Conservation (phyloP, 495 filamentous ascomycete genomes). For the Xylaria venustula region DNA sequence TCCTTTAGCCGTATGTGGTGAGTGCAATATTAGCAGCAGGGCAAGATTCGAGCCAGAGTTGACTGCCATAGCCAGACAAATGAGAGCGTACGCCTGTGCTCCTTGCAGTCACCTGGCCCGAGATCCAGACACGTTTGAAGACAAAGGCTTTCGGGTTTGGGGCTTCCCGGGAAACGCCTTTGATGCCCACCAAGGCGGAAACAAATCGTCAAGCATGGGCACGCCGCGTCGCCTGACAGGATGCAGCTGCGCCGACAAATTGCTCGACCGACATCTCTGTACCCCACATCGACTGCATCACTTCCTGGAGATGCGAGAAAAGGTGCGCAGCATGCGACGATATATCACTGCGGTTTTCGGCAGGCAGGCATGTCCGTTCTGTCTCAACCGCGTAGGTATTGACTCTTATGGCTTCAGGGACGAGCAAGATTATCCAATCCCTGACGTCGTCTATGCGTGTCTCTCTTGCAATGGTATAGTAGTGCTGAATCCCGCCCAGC, state of each 20-base stretch:
- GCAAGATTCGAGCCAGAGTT: not conserved
- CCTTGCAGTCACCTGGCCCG: not conserved
- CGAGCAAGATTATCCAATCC: constrained; percentile 5
- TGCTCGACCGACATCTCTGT: constrained; percentile 14
- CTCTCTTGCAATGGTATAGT: constrained; percentile 9
- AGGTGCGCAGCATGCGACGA: not conserved
- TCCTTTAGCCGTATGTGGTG: not conserved
- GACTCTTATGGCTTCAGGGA: constrained; percentile 13
- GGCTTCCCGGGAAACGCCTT: not conserved
- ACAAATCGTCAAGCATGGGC: not conserved
- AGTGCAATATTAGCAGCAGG: not conserved
- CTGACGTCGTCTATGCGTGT: too few species aligned
- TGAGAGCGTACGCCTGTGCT: constrained; percentile 12
- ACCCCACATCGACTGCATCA: constrained; percentile 14
- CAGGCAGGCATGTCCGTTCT: constrained; percentile 8
- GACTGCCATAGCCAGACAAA: not conserved
- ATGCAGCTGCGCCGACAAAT: constrained; percentile 13
- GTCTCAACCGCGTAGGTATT: not conserved
- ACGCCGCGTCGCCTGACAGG: constrained; percentile 1
- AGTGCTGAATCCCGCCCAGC: not conserved
- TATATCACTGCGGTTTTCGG: not conserved
- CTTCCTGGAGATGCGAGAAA: not conserved
- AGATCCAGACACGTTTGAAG: not conserved
- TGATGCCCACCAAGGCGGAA: not conserved
- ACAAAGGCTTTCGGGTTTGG: not conserved